Percentiles rank a stretch among this genome's conserved stretches.
Conservation (phyloP, 345 rosid species). For the Lenwebbia sp. region DNA sequence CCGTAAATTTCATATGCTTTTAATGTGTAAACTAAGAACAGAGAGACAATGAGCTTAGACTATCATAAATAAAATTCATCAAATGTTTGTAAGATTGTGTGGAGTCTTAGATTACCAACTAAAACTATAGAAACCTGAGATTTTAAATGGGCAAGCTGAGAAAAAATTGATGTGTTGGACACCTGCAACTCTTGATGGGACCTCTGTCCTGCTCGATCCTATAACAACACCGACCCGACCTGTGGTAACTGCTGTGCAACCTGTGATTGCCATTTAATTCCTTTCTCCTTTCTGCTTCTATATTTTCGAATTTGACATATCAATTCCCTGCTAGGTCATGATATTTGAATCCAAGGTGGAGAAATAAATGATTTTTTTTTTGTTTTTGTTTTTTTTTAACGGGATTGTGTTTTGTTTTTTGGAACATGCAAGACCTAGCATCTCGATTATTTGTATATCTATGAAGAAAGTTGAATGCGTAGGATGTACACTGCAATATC, state of each 20-base stretch:
- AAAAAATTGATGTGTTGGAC: not conserved
- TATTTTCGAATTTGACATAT: not conserved
- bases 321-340: not conserved
- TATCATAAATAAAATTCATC: not conserved
- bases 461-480: not conserved
- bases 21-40: too few species aligned
- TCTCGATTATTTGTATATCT: not conserved
- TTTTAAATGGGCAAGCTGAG: not conserved
- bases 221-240: not conserved
- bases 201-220: not conserved
- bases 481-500: not conserved
- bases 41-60: too few species aligned
- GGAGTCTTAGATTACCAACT: not conserved
- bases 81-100: not conserved
- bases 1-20: too few species aligned
- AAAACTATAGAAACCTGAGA: not conserved
- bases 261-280: not conserved
- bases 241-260: not conserved
- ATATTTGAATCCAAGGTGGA: not conserved
- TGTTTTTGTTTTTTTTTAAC: not conserved
- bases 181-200: not conserved
- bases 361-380: not conserved
- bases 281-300: not conserved
- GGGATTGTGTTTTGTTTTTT: not conserved
- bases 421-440: not conserved